Conservation (phyloP, 805 yeast species). For the Ogataea pignaliae region DNA sequence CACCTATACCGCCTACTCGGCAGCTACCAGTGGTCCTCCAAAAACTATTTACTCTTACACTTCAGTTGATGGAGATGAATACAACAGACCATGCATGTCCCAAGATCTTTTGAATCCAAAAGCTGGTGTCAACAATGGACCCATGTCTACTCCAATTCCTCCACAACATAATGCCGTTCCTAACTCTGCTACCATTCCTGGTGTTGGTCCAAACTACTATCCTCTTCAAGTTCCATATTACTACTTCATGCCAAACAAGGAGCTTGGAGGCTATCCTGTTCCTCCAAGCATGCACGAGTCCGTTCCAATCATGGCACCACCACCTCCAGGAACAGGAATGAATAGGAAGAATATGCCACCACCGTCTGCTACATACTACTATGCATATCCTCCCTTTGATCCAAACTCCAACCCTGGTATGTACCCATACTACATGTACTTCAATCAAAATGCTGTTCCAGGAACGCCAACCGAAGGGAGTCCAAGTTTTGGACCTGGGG, state of each 20-base stretch:
- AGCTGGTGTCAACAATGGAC: too few relatives aligned
- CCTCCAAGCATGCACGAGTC: constrained; percentile 10
- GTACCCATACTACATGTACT: constrained; percentile 30
- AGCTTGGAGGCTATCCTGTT: constrained; percentile 14
- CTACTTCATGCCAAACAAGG: constrained; percentile 27
- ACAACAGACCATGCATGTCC: constrained; percentile 1
- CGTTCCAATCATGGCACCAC: constrained; percentile 10
- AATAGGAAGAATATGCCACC: constrained; percentile 12
- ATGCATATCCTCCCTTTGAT: constrained; percentile 25
- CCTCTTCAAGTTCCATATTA: constrained; percentile 24
- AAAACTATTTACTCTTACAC: constrained; percentile 26
- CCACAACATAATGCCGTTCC: constrained; percentile 3
- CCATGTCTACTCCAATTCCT: constrained; percentile 4
- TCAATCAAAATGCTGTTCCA: constrained; percentile 23
- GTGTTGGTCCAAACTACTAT: constrained; percentile 14
- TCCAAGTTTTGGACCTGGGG: constrained; percentile 11
- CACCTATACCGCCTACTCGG: constrained; percentile 23
- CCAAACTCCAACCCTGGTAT: constrained; percentile 20
- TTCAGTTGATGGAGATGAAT: constrained; percentile 25
- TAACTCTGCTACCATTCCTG: neutral
- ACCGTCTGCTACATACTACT: constrained; percentile 23
- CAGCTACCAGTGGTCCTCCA: constrained; percentile 22
- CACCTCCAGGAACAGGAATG: constrained; percentile 10
- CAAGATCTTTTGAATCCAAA: too few relatives aligned
- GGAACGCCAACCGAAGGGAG: constrained; percentile 15